Conservation (phyloP, 768 basidiomycete species). For the Lactarius hengduanensis region DNA sequence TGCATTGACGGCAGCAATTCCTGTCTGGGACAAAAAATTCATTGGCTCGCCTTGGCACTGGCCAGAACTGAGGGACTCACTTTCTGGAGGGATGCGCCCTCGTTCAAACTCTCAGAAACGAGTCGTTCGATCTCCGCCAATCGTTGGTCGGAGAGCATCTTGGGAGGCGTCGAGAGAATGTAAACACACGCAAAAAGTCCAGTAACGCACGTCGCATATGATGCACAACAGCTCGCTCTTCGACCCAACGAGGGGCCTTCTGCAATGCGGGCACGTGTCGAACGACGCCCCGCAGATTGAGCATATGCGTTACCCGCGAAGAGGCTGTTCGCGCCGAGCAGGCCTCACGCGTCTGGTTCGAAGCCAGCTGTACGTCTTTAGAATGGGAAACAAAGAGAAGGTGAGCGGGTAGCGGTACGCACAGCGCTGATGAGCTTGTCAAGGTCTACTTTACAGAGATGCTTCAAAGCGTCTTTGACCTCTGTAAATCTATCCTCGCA, state of each 20-base stretch:
- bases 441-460: constrained; percentile 78
- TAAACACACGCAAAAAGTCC: not conserved
- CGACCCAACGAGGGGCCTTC: constrained; percentile 57
- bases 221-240: constrained; percentile 60
- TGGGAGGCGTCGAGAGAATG: not conserved
- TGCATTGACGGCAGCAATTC: constrained; percentile 70
- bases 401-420: constrained; percentile 23
- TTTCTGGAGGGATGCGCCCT: constrained; percentile 60
- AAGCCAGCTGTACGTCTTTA: constrained; percentile 53
- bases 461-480: constrained; percentile 64
- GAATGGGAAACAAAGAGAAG: not conserved
- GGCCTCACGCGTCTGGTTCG: constrained; percentile 55
- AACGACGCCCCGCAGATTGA: constrained; percentile 73
- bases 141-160: constrained; percentile 78
- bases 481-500: constrained; percentile 72
- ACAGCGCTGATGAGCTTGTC: constrained; percentile 82
- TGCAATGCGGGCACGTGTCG: constrained; percentile 62
- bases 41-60: not conserved
- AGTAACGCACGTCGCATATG: constrained; percentile 51
- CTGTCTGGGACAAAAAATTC: constrained; percentile 47
- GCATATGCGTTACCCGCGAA: constrained; percentile 71
- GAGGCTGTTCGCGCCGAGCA: constrained; percentile 63
- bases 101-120: constrained; percentile 68
- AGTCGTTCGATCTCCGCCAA: constrained; percentile 59
- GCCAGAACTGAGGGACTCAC: constrained; percentile 36